These are phyloP conservation scores for Populus hybrid DNA, from an alignment of 441 rosid genomes.

Conservation along the genomic window DNA sequence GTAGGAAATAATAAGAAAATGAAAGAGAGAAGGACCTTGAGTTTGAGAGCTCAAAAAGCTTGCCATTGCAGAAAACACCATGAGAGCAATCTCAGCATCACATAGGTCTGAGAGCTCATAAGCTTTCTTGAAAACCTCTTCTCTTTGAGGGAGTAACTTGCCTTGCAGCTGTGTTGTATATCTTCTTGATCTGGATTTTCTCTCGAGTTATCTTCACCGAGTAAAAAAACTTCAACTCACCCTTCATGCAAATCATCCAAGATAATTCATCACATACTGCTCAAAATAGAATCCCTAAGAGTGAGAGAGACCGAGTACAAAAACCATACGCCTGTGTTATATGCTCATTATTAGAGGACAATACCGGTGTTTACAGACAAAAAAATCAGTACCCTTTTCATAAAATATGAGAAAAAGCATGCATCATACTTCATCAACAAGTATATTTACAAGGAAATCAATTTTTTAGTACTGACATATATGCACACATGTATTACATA, in stretches of 20 bases:
- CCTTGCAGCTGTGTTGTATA: slow-evolving; percentile 36
- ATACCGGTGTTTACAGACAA: neutral
- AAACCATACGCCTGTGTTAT: too few species aligned
- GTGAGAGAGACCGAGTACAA: too few species aligned
- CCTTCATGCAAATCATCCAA: slow-evolving; percentile 9
- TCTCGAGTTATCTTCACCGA: slow-evolving; percentile 34
- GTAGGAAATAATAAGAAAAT: neutral
- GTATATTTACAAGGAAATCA: neutral
- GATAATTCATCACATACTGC: too few species aligned
- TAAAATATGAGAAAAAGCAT: neutral
- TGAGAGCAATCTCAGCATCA: slow-evolving; percentile 42
- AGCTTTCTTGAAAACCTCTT: slow-evolving; percentile 47
- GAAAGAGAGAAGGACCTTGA: slow-evolving; percentile 28
- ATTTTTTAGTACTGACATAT: neutral
- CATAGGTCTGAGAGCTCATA: slow-evolving; percentile 43
- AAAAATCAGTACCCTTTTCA: neutral
- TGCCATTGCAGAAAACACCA: slow-evolving; percentile 47
- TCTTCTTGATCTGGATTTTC: slow-evolving; percentile 46
- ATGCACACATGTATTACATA: neutral
- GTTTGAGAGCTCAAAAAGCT: slow-evolving; percentile 40
- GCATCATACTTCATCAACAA: neutral
- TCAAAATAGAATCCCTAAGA: too few species aligned
- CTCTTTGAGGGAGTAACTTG: slow-evolving; percentile 53
- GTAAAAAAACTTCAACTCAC: neutral
- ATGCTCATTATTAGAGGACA: neutral